Evolutionary conservation across 768 basidiomycete genomes (phyloP).

Genomic region (Boletus pseudopeckii): DNA sequence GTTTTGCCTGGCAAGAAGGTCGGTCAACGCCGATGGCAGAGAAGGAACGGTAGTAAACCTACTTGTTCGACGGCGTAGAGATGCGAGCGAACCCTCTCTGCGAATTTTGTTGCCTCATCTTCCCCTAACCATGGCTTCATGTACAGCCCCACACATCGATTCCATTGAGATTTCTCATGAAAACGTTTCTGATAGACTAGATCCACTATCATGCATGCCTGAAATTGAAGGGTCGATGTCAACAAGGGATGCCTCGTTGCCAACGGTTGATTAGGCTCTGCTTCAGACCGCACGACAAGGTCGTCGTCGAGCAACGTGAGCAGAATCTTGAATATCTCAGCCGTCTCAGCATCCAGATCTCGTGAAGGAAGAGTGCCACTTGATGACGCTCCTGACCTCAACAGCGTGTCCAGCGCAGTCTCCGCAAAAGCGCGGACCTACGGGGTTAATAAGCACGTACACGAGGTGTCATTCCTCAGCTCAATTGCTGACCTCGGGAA

Average conservation of each 20-base stretch:
- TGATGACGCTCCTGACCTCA: constrained; percentile 81
- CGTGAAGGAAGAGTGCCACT: constrained; percentile 67
- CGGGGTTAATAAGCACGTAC: constrained; percentile 9
- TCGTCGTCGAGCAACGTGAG: constrained; percentile 56
- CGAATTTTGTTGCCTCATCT: constrained; percentile 47
- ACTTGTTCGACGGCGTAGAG: constrained; percentile 78
- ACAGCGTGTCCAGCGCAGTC: constrained; percentile 73
- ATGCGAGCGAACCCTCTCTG: constrained; percentile 63
- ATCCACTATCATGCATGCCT: constrained; percentile 73
- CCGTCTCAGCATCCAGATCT: constrained; percentile 62
- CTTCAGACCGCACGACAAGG: constrained; percentile 38
- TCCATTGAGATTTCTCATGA: constrained; percentile 54
- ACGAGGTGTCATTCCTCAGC: constrained; percentile 3
- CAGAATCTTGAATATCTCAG: constrained; percentile 52
- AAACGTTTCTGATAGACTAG: constrained; percentile 62
- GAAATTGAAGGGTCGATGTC: constrained; percentile 61
- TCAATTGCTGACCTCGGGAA: constrained; percentile 72
- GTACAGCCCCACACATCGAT: constrained; percentile 69
- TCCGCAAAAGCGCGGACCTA: constrained; percentile 91
- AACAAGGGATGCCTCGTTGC: constrained; percentile 56
- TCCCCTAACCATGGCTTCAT: constrained; percentile 66
- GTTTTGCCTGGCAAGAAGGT: constrained; percentile 49
- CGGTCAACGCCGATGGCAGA: constrained; percentile 6
- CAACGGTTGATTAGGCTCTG: constrained; percentile 49
- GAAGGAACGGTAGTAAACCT: constrained; percentile 15